Conservation (phyloP, 768 basidiomycete genomes). For the Phaeotremella fagi region DNA sequence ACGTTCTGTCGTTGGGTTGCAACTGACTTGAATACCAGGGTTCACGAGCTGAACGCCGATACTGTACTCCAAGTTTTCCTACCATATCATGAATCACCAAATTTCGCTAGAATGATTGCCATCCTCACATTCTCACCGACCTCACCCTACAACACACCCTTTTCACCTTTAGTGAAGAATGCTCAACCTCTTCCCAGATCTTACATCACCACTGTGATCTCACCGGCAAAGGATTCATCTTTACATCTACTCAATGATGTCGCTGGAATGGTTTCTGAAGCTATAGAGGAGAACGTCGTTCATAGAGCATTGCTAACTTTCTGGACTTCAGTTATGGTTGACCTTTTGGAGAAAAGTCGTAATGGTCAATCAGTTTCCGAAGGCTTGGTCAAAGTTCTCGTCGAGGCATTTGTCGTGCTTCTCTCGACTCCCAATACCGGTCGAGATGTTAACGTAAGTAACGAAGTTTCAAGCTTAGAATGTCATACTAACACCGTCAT, state of each 20-base stretch:
- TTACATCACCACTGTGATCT: slow-evolving; percentile 67
- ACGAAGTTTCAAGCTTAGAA: not conserved
- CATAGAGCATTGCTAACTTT: slow-evolving; percentile 76
- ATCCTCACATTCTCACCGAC: slow-evolving; percentile 56
- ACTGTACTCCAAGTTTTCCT: slow-evolving; percentile 73
- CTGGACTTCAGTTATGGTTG: slow-evolving; percentile 71
- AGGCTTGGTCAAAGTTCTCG: slow-evolving; percentile 40
- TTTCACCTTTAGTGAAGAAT: slow-evolving; percentile 58
- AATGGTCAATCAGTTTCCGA: slow-evolving; percentile 54
- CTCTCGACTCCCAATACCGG: slow-evolving; percentile 26
- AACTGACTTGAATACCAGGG: slow-evolving; percentile 52
- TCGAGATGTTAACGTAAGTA: slow-evolving; percentile 36
- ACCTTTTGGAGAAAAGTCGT: slow-evolving; percentile 64
- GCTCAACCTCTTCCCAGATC: slow-evolving; percentile 68
- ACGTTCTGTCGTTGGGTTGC: not conserved
- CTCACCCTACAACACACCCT: slow-evolving; percentile 33
- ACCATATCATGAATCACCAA: slow-evolving; percentile 90
- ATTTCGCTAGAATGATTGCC: slow-evolving; percentile 87
- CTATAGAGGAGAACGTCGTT: slow-evolving; percentile 47
- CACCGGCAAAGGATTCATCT: slow-evolving; percentile 45
- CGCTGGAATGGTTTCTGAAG: slow-evolving; percentile 58
- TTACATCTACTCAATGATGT: slow-evolving; percentile 66
- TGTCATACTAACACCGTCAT: not conserved
- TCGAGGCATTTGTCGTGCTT: slow-evolving; percentile 38
- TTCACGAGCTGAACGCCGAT: slow-evolving; percentile 88